A percentile compares a stretch with the other conserved stretches of the same genome.
phyloP scores from a whole-genome alignment of 139 green algal genomes.

The Chlamydomonas eustigma region DNA sequence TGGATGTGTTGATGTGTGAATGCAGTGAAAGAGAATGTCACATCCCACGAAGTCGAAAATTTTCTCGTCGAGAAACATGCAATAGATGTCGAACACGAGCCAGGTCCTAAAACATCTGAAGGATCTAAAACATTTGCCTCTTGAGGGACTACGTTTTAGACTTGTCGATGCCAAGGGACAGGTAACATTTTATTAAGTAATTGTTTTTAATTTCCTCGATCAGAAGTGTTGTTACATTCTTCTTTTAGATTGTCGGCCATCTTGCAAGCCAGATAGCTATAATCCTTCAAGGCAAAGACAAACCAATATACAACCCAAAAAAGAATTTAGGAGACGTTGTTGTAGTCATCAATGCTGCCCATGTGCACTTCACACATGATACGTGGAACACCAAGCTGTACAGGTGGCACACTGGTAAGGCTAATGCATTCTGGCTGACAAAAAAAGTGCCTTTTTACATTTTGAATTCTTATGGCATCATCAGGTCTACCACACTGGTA shows the following conservation, averaged over 20 bases:
- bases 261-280: conserved; percentile 65
- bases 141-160: conserved; percentile 61
- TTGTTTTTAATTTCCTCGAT: neutral
- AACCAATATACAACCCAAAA: conserved; percentile 70
- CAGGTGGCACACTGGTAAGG: conserved; percentile 75
- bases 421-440: too few relatives aligned
- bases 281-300: conserved; percentile 87
- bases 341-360: conserved; percentile 77
- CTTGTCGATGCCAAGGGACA: conserved; percentile 79
- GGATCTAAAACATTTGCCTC: conserved; percentile 50
- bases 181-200: too few relatives aligned
- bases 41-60: too few relatives aligned
- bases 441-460: too few relatives aligned
- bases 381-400: conserved; percentile 91
- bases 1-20: too few relatives aligned
- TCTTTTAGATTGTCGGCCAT: conserved; percentile 67
- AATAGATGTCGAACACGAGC: conserved; percentile 3
- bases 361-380: conserved; percentile 76
- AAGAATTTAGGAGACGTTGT: conserved; percentile 77
- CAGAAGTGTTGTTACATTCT: neutral
- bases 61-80: too few relatives aligned
- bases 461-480: too few relatives aligned
- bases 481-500: conserved; percentile 78
- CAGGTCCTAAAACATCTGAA: conserved; percentile 8
- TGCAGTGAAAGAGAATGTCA: too few relatives aligned